These are phyloP conservation scores for Penicillium sp. DNA, from an alignment of 2,329 filamentous ascomycete genomes.

Conservation along the genomic window DNA sequence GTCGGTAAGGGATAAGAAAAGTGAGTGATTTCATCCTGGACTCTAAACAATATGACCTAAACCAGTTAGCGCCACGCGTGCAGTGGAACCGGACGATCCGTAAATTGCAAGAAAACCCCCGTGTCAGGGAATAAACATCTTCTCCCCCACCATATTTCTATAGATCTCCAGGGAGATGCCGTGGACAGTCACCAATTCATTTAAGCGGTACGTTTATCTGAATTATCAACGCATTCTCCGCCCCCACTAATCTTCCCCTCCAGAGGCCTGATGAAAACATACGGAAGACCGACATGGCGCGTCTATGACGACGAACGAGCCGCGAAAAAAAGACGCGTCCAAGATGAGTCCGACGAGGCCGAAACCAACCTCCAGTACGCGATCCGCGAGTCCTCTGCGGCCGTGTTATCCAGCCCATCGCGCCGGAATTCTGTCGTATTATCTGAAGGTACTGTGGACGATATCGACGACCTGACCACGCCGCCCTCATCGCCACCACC, in stretches of 20 bases:
- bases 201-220: constrained; percentile 44
- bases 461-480: constrained; percentile 45
- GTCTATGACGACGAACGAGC: constrained; percentile 48
- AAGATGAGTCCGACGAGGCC: constrained; percentile 42
- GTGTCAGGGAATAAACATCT: constrained; percentile 16
- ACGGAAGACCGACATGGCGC: constrained; percentile 49
- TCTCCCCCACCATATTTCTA: constrained; percentile 3
- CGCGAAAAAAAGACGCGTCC: constrained; percentile 48
- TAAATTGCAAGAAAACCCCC: constrained; percentile 19
- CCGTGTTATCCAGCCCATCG: constrained; percentile 47
- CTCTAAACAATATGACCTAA: constrained; percentile 29
- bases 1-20: constrained; percentile 16
- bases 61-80: constrained; percentile 30
- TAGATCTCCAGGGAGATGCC: constrained; percentile 41
- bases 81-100: constrained; percentile 24
- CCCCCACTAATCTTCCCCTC: constrained; percentile 1
- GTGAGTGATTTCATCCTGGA: not conserved
- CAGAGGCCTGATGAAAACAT: constrained; percentile 52
- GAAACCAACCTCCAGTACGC: constrained; percentile 49
- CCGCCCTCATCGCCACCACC: constrained; percentile 56
- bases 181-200: constrained; percentile 53
- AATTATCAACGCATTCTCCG: not conserved
- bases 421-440: constrained; percentile 48
- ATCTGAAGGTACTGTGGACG: constrained; percentile 45
- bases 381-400: constrained; percentile 49